Evolutionary conservation across 202 grass and related monocot genomes (phyloP).

Genomic region (Setaria viridis): DNA sequence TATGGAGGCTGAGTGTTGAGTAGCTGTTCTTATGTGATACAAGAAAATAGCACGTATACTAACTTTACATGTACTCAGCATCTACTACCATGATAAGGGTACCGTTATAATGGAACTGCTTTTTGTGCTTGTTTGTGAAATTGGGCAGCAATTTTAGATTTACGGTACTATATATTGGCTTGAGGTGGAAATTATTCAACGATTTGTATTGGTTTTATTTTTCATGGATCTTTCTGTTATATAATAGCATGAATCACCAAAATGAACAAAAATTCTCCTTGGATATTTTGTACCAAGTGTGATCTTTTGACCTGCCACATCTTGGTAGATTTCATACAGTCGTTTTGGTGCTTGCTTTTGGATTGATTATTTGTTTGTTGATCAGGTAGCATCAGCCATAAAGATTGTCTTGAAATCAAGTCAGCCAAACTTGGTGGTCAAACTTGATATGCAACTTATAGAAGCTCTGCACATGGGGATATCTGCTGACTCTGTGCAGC

Average conservation of each 20-base stretch:
- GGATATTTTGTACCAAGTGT: constrained; percentile 4
- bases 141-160: not conserved
- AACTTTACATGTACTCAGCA: not conserved
- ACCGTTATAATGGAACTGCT: not conserved
- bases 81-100: constrained; percentile 4
- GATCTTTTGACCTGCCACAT: not conserved
- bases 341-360: constrained; percentile 21
- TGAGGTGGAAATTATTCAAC: constrained; percentile 22
- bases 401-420: constrained; percentile 67
- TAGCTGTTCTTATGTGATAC: constrained; percentile 18
- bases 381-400: constrained; percentile 65
- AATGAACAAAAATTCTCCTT: not conserved
- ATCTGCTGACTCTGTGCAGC: constrained; percentile 68
- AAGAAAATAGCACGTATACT: not conserved
- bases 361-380: not conserved
- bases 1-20: constrained; percentile 41
- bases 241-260: not conserved
- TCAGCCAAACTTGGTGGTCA: constrained; percentile 69
- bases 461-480: constrained; percentile 70
- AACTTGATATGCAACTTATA: constrained; percentile 76
- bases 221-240: constrained; percentile 1
- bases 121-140: constrained; percentile 32
- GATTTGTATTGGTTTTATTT: constrained; percentile 1
- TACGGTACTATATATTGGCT: not conserved
- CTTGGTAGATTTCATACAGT: constrained; percentile 1